Evolutionary conservation across 306 rosid genomes (phyloP).

Genomic region (Gastrolobium villosum): DNA sequence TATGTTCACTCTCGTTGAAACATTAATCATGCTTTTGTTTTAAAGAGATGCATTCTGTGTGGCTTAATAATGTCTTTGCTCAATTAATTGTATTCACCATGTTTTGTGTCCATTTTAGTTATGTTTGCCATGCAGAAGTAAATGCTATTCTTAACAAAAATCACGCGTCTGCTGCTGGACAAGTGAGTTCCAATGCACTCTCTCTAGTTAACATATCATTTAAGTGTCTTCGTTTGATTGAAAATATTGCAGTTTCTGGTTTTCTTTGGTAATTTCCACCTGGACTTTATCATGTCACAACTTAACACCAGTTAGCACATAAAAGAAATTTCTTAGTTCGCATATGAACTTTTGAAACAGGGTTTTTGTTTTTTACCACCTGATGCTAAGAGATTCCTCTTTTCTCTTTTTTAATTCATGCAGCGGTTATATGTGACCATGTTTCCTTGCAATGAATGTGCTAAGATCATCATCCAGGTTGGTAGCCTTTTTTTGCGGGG

Average conservation of each 20-base stretch:
- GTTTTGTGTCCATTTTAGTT: constrained; percentile 53
- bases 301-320: constrained; percentile 4
- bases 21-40: neutral
- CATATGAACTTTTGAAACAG: neutral
- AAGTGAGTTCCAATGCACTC: constrained; percentile 59
- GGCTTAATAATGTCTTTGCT: constrained; percentile 13
- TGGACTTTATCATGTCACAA: neutral
- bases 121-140: constrained; percentile 98
- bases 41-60: constrained; percentile 7
- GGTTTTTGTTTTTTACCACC: neutral
- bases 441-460: constrained; percentile 96
- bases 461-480: constrained; percentile 97
- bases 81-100: neutral
- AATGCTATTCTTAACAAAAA: constrained; percentile 93
- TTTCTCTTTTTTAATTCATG: constrained; percentile 45
- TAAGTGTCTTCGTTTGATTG: constrained; percentile 3
- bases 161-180: constrained; percentile 98
- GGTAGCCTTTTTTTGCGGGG: constrained; percentile 22
- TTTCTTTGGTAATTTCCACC: constrained; percentile 5
- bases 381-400: constrained; percentile 16
- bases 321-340: constrained; percentile 11
- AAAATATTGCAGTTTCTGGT: constrained; percentile 18
- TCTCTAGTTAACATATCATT: constrained; percentile 11
- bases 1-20: constrained; percentile 21
- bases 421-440: constrained; percentile 86